phyloP scores from a whole-genome alignment of 2,329 filamentous ascomycete species.

The Waltergamsia citrina region DNA sequence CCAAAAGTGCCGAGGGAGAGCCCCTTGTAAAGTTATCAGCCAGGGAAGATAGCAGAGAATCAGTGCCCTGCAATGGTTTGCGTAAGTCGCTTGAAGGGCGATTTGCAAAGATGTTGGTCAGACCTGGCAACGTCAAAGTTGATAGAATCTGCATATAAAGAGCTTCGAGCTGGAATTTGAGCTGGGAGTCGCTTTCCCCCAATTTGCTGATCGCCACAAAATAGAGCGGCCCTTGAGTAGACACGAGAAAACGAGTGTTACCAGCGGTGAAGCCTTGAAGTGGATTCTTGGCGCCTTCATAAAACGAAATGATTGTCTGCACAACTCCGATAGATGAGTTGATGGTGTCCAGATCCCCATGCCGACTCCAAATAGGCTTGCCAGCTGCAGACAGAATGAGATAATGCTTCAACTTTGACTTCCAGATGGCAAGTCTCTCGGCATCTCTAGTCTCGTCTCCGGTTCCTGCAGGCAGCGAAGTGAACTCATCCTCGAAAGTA shows the following conservation, averaged over 20 bases:
- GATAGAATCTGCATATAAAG: constrained; percentile 98
- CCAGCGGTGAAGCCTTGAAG: constrained; percentile 83
- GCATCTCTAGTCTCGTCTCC: constrained; percentile 37
- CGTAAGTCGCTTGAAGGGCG: constrained; percentile 91
- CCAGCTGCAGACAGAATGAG: constrained; percentile 92
- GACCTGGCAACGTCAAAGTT: constrained; percentile 78
- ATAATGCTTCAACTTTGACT: constrained; percentile 91
- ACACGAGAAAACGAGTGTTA: constrained; percentile 73
- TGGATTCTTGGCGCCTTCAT: constrained; percentile 68
- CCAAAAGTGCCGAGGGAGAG: constrained; percentile 79
- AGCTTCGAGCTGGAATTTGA: constrained; percentile 81
- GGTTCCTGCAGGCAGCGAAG: constrained; percentile 52
- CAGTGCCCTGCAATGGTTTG: constrained; percentile 82
- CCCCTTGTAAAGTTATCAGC: constrained; percentile 92
- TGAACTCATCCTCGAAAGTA: constrained; percentile 70
- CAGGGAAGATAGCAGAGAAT: constrained; percentile 80
- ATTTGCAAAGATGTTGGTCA: constrained; percentile 79
- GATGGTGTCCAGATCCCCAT: constrained; percentile 82
- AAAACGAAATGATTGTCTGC: constrained; percentile 97
- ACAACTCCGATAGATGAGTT: constrained; percentile 92
- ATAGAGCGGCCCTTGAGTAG: constrained; percentile 79
- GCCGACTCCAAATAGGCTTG: constrained; percentile 93
- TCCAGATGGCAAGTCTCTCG: constrained; percentile 64
- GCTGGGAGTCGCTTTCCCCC: constrained; percentile 83
- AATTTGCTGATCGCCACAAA: constrained; percentile 89